A percentile compares a stretch with the other conserved stretches of the same genome.
Evolutionary conservation across 2,329 filamentous ascomycete genomes (phyloP).

Genomic region (Lecanosticta acicola): DNA sequence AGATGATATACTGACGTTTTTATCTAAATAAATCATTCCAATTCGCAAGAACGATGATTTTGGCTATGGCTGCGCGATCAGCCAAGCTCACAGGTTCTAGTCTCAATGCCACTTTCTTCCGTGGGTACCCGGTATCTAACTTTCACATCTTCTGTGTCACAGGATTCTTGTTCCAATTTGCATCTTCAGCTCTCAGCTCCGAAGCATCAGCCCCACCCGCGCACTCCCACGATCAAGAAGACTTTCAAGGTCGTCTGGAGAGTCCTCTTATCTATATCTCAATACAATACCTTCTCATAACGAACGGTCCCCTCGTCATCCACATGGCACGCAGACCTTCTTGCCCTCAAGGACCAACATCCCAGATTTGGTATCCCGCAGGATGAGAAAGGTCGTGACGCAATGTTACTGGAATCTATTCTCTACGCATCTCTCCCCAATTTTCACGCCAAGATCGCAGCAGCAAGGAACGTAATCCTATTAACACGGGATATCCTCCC

Average conservation of each 20-base stretch:
- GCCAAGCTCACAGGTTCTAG: not conserved
- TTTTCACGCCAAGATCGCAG: not conserved
- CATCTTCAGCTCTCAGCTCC: not conserved
- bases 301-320: too few relatives aligned
- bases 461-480: not conserved
- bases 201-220: too few relatives aligned
- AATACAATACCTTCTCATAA: too few relatives aligned
- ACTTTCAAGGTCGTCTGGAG: too few relatives aligned
- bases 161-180: not conserved
- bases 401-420: not conserved
- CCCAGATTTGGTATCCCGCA: too few relatives aligned
- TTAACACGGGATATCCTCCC: not conserved
- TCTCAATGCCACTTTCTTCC: not conserved
- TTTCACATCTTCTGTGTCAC: too few relatives aligned
- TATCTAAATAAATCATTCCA: not conserved
- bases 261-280: too few relatives aligned
- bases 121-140: too few relatives aligned
- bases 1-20: not conserved
- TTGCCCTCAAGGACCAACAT: too few relatives aligned
- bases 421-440: not conserved
- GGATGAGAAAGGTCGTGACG: not conserved
- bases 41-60: not conserved
- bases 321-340: too few relatives aligned
- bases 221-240: too few relatives aligned
- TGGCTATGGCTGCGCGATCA: not conserved